Evolutionary conservation across 495 filamentous ascomycete species (phyloP).

Genomic region (Talaromyces borbonicus): DNA sequence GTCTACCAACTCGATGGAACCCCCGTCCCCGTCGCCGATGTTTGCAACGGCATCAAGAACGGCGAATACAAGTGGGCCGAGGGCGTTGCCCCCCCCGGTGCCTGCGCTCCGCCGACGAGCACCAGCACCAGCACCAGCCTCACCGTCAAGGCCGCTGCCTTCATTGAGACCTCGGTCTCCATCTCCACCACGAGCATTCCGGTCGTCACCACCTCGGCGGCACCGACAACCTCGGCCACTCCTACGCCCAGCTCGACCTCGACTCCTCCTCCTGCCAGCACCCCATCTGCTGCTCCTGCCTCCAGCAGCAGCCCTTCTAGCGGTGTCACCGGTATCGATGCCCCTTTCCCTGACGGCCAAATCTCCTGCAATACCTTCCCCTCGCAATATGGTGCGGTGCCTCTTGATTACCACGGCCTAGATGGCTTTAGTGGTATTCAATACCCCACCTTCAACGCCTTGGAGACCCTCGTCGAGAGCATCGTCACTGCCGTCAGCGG

Average conservation of each 20-base stretch:
- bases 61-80: conserved; percentile 38
- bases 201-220: not conserved
- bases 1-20: conserved; percentile 52
- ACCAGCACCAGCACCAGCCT: conserved; percentile 13
- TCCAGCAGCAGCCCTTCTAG: conserved; percentile 14
- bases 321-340: conserved; percentile 46
- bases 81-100: conserved; percentile 18
- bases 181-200: conserved; percentile 8
- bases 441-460: conserved; percentile 28
- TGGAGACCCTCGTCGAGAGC: conserved; percentile 36
- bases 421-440: conserved; percentile 80
- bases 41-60: conserved; percentile 51
- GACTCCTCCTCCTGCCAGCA: conserved; percentile 12
- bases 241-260: conserved; percentile 14
- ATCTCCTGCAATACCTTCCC: conserved; percentile 68
- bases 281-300: conserved; percentile 12
- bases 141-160: conserved; percentile 11
- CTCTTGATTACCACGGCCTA: conserved; percentile 55
- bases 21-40: conserved; percentile 40
- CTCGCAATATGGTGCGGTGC: conserved; percentile 68
- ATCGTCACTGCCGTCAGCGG: conserved; percentile 54
- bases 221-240: conserved; percentile 9
- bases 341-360: conserved; percentile 68
- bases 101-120: conserved; percentile 15
- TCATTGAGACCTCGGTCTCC: conserved; percentile 20